Conservation (phyloP, 2,329 filamentous ascomycete species). For the Claviceps pusilla region DNA sequence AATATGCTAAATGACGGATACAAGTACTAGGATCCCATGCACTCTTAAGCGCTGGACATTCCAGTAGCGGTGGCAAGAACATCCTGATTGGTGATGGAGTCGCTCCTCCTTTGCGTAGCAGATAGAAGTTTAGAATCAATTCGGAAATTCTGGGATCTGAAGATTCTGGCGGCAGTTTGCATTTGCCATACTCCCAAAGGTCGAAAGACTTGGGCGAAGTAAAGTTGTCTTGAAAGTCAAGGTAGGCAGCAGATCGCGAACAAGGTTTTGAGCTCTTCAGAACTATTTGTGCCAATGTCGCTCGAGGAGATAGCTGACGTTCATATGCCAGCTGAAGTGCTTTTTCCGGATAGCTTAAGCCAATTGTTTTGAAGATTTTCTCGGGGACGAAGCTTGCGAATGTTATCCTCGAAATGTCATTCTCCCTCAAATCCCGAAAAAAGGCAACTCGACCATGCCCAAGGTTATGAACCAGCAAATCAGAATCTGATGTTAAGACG, state of each 20-base stretch:
- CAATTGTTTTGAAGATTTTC: slow-evolving; percentile 27
- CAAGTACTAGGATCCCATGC: slow-evolving; percentile 39
- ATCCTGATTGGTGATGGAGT: slow-evolving; percentile 23
- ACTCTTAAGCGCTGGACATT: slow-evolving; percentile 37
- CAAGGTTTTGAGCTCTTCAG: slow-evolving; percentile 12
- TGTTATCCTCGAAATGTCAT: slow-evolving; percentile 11
- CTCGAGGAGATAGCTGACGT: slow-evolving; percentile 14
- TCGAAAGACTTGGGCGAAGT: neutral
- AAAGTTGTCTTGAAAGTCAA: slow-evolving; percentile 1
- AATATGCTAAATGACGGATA: slow-evolving; percentile 40
- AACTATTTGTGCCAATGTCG: slow-evolving; percentile 17
- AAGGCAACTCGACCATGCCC: slow-evolving; percentile 52
- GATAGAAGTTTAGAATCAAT: slow-evolving; percentile 18
- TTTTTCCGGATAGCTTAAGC: slow-evolving; percentile 17
- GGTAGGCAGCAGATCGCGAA: slow-evolving; percentile 9
- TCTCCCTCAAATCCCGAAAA: slow-evolving; percentile 45
- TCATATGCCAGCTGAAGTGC: slow-evolving; percentile 23
- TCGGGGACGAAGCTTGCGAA: slow-evolving; percentile 18
- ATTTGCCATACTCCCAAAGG: neutral
- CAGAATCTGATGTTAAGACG: slow-evolving; percentile 73
- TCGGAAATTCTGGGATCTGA: slow-evolving; percentile 27
- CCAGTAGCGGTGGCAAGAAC: slow-evolving; percentile 51
- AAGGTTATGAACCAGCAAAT: slow-evolving; percentile 63
- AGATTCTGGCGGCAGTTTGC: slow-evolving; percentile 4
- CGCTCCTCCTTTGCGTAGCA: neutral